These are phyloP conservation scores for Cordyceps javanica DNA, from an alignment of 2,329 filamentous ascomycete species.

Conservation along the genomic window DNA sequence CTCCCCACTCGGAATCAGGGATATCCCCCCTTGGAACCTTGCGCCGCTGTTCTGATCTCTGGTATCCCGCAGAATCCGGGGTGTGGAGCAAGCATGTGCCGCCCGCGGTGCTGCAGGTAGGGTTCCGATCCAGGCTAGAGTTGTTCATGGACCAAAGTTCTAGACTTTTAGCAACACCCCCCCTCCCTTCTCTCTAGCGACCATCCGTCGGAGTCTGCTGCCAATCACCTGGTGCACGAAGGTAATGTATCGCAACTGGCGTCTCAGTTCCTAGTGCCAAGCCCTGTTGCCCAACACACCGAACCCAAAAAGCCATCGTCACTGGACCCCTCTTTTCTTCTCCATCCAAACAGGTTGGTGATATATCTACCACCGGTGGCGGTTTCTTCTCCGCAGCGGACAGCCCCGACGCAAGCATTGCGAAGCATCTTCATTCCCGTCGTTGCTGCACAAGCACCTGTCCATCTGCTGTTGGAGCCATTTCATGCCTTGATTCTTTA, in stretches of 20 bases:
- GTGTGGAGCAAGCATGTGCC: slow-evolving; percentile 2
- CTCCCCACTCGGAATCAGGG: background rate
- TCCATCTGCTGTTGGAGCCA: background rate
- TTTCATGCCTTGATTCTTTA: background rate
- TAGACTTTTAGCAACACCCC: slow-evolving; percentile 12
- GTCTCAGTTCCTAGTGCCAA: slow-evolving; percentile 5
- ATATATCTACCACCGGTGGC: slow-evolving; percentile 10
- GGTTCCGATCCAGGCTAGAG: slow-evolving; percentile 8
- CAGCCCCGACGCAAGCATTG: background rate
- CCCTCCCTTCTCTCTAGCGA: background rate
- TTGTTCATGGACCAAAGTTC: slow-evolving; percentile 13
- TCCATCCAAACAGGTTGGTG: background rate
- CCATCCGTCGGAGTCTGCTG: background rate
- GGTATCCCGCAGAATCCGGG: slow-evolving; percentile 8
- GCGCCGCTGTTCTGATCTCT: background rate
- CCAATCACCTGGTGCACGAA: slow-evolving; percentile 7
- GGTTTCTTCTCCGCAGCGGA: background rate
- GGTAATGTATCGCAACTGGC: slow-evolving; percentile 6
- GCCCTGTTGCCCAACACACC: slow-evolving; percentile 4
- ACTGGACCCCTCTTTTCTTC: slow-evolving; percentile 7
- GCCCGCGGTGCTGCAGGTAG: background rate
- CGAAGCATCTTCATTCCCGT: background rate
- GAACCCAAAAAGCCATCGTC: slow-evolving; percentile 12
- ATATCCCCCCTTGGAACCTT: background rate
- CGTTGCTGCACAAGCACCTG: background rate